Base-by-base conservation (phyloP, 257 asterid genomes). In the Voacanga thouarsii region DNA sequence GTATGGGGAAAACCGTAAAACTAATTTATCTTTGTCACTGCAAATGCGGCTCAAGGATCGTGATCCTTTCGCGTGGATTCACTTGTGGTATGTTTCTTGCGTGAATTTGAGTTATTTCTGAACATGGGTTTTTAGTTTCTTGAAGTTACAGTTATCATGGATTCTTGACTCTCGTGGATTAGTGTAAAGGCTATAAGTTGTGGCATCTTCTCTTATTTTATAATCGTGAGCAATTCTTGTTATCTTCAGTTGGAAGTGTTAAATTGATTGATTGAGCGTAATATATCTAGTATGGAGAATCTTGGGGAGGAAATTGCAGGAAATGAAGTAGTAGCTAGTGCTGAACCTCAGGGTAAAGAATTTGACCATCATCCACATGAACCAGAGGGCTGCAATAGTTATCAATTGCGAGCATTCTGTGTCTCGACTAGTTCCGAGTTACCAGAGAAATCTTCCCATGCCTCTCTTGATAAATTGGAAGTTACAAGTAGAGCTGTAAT, bases 201-300 rank as follows among this genome's bases (percentile, higher is more conserved):
- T 63, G 18, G 3, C 3, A 21, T 44, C 11, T 41, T 1, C 5
- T 8, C 4, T 19, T 64, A 4, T 51, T 67, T 21, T 39, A 0
- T n/a, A 24, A 56, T 26, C 61, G 26, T 14, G 37, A 56, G 75
- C 19, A 26, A 5, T 44, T 71, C 75, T 55, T 15, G 50, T 45
- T 26, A 69, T 69, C 23, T 33, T 51, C 56, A 18, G 66, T 11
- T 7, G 19, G 56, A 67, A 77, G 18, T 72, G 15, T 67, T 49
- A 66, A 67, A 49, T 71, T 72, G 69, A 69, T 72, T 56, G 57
- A 73, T 0, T 55, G 71, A 67, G 77, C 70, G 67, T 47, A 50
- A 59, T 75, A 49, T 15, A 49, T 55, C 14, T 14, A 39, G 18
- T 26, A 88, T 84, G 88, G 87, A 81, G 73, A 78, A 75, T 65